These are phyloP conservation scores for Escovopsis sp. DNA, from an alignment of 2,329 filamentous ascomycete species.

Conservation along the genomic window DNA sequence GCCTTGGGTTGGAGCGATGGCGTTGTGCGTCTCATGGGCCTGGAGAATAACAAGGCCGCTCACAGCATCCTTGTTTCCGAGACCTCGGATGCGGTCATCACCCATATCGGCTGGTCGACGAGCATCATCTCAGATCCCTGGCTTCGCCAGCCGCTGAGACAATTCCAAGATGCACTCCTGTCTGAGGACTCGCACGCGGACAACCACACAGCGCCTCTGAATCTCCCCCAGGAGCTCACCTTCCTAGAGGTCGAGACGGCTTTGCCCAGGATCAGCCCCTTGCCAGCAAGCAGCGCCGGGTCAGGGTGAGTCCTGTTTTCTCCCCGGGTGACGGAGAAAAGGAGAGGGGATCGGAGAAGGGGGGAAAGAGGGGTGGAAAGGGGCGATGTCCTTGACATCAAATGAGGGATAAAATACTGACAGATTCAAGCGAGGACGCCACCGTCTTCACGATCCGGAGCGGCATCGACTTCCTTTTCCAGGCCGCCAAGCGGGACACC, in stretches of 20 bases:
- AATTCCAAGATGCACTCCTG: constrained; percentile 7
- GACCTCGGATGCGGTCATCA: constrained; percentile 26
- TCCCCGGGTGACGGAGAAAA: no score
- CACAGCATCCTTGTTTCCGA: constrained; percentile 49
- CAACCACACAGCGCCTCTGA: constrained; percentile 14
- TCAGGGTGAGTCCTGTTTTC: constrained; percentile 41
- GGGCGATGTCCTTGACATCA: no score
- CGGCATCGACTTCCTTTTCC: constrained; percentile 56
- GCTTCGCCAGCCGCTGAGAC: constrained; percentile 4
- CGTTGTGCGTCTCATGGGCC: constrained; percentile 56
- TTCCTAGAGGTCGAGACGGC: constrained; percentile 63
- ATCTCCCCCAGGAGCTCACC: constrained; percentile 58
- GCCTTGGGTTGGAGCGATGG: constrained; percentile 77
- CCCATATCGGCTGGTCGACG: constrained; percentile 38
- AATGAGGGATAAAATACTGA: no score
- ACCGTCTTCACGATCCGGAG: constrained; percentile 53
- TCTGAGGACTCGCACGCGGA: constrained; percentile 2
- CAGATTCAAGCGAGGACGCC: constrained; percentile 29
- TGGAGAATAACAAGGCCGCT: constrained; percentile 69
- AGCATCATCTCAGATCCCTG: constrained; percentile 23
- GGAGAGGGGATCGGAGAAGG: no score
- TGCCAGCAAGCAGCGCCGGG: constrained; percentile 46
- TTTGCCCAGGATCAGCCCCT: constrained; percentile 58
- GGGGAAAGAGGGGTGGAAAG: no score
- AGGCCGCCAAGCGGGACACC: constrained; percentile 43